Conservation (phyloP, 345 rosid genomes). For the Cardamine occulta region DNA sequence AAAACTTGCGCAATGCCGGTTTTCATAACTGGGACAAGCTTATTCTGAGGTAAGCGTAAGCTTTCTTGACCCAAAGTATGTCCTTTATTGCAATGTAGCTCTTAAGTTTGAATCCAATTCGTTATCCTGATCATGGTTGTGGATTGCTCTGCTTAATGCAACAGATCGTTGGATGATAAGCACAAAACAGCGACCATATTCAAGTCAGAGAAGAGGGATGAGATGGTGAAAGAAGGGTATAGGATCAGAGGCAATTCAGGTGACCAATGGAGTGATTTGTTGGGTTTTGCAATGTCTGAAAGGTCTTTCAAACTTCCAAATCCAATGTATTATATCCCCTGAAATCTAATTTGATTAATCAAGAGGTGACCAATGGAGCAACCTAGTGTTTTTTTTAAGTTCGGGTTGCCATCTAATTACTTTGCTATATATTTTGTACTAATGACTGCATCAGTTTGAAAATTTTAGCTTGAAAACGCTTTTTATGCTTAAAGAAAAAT, state of each 20-base stretch:
- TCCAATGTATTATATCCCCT: slow-evolving; percentile 82
- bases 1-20: slow-evolving; percentile 69
- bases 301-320: slow-evolving; percentile 91
- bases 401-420: slow-evolving; percentile 27
- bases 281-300: slow-evolving; percentile 58
- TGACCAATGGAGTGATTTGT: slow-evolving; percentile 92
- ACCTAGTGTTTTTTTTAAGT: slow-evolving; percentile 26
- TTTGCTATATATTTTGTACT: slow-evolving; percentile 1
- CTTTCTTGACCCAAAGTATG: not conserved
- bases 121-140: not conserved
- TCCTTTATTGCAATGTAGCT: not conserved
- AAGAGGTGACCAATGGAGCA: not conserved
- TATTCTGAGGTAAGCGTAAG: slow-evolving; percentile 63
- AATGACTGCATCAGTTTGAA: not conserved
- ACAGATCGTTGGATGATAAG: slow-evolving; percentile 62
- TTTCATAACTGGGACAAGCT: slow-evolving; percentile 81
- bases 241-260: slow-evolving; percentile 84
- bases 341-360: not conserved
- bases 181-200: slow-evolving; percentile 59
- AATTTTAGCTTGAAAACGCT: not conserved
- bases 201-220: slow-evolving; percentile 81
- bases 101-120: not conserved
- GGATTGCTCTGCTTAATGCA: slow-evolving; percentile 6
- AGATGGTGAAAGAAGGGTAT: slow-evolving; percentile 68
- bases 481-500: not conserved